A percentile compares a stretch with the other conserved stretches of the same genome.
Conservation (phyloP, 495 filamentous ascomycete genomes). For the Polyplosphaeria fusca region DNA sequence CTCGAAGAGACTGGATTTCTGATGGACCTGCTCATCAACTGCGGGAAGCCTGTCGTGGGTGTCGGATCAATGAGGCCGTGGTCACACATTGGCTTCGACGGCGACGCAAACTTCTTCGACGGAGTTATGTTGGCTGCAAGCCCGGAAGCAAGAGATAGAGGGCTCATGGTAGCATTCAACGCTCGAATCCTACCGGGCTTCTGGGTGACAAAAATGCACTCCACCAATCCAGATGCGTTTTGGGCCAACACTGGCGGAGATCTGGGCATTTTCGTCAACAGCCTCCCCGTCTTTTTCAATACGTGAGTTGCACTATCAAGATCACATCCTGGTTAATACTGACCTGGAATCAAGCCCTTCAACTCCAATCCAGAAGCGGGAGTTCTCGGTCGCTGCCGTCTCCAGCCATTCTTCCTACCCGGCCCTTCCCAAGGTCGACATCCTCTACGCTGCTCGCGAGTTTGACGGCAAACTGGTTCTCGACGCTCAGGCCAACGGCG, state of each 20-base stretch:
- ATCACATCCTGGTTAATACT: slow-evolving; percentile 8
- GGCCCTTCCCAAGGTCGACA: slow-evolving; percentile 24
- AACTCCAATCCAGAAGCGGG: slow-evolving; percentile 6
- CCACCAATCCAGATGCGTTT: slow-evolving; percentile 21
- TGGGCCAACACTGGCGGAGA: slow-evolving; percentile 1
- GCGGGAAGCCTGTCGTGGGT: slow-evolving; percentile 21
- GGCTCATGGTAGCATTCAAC: slow-evolving; percentile 22
- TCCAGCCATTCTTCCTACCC: slow-evolving; percentile 15
- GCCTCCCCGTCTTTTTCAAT: slow-evolving; percentile 13
- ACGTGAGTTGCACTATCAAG: slow-evolving; percentile 4
- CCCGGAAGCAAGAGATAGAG: slow-evolving; percentile 11
- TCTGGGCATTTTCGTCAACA: slow-evolving; percentile 14
- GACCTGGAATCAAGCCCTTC: slow-evolving; percentile 1
- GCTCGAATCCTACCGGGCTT: slow-evolving; percentile 16
- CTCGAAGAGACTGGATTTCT: slow-evolving; percentile 20
- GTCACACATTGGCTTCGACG: slow-evolving; percentile 19
- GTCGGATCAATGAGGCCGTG: slow-evolving; percentile 18
- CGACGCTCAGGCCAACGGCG: slow-evolving; percentile 12
- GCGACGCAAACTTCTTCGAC: slow-evolving; percentile 23
- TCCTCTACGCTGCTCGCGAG: slow-evolving; percentile 20
- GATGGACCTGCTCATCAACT: slow-evolving; percentile 21
- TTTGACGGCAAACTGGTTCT: slow-evolving; percentile 22
- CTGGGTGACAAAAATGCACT: slow-evolving; percentile 16
- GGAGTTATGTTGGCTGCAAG: slow-evolving; percentile 10
- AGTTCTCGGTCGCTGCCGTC: slow-evolving; percentile 1